These are phyloP conservation scores for Penicillium atrosanguineum DNA, from an alignment of 495 filamentous ascomycete genomes.

Conservation along the genomic window DNA sequence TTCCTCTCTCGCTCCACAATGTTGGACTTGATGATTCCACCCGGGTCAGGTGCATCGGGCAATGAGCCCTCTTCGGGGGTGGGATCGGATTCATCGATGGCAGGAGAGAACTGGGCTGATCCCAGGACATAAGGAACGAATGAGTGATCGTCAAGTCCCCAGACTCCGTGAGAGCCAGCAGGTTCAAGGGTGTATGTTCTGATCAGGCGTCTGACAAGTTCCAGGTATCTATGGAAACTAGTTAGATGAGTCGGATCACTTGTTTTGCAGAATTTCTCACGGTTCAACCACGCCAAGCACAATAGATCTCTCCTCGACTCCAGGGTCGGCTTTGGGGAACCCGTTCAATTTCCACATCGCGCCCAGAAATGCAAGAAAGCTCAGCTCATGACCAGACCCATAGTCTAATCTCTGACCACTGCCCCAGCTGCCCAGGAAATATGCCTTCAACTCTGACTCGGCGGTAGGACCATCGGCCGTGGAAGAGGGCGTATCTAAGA, in stretches of 20 bases:
- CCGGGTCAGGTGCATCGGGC: conserved; percentile 65
- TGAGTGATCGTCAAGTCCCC: conserved; percentile 97
- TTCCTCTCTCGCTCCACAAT: conserved; percentile 67
- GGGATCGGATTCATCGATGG: conserved; percentile 60
- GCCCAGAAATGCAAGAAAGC: conserved; percentile 87
- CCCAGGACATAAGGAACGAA: conserved; percentile 96
- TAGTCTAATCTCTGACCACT: conserved; percentile 89
- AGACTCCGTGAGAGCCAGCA: conserved; percentile 92
- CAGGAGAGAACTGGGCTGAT: conserved; percentile 76
- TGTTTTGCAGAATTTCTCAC: conserved; percentile 42
- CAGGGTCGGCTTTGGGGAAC: conserved; percentile 53
- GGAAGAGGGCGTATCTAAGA: conserved; percentile 40
- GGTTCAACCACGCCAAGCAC: conserved; percentile 80
- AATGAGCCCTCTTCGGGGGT: conserved; percentile 76
- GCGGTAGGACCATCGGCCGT: conserved; percentile 35
- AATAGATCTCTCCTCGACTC: conserved; percentile 69
- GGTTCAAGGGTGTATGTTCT: conserved; percentile 92
- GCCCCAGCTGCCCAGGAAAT: conserved; percentile 85
- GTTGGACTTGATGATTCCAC: conserved; percentile 60
- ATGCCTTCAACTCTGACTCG: conserved; percentile 67
- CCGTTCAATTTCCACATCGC: conserved; percentile 85
- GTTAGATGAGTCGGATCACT: conserved; percentile 5
- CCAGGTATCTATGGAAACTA: conserved; percentile 63
- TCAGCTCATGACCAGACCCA: conserved; percentile 93
- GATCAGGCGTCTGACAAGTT: conserved; percentile 78